Evolutionary conservation across 2,329 filamentous ascomycete genomes (phyloP).

Genomic region (Grosmannia serpens): DNA sequence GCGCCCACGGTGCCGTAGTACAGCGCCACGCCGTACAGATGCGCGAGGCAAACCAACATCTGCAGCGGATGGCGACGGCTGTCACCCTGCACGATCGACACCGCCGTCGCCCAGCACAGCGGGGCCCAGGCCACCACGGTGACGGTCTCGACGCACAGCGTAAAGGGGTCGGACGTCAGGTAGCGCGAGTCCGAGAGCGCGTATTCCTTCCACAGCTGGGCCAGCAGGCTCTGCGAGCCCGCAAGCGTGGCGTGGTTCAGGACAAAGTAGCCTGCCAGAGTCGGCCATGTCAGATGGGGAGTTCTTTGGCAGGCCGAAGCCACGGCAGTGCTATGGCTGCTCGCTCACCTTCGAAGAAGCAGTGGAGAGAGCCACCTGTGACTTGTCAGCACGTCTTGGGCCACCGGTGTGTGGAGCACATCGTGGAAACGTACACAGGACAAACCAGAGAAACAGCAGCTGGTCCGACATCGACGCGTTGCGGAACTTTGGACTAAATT

Average conservation of each 20-base stretch:
- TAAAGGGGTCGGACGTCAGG: constrained; percentile 68
- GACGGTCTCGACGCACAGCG: constrained; percentile 76
- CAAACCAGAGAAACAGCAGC: constrained; percentile 40
- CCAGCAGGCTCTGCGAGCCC: constrained; percentile 59
- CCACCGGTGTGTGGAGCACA: background rate
- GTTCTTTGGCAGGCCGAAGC: background rate
- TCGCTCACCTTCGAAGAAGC: constrained; percentile 62
- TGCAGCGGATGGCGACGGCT: constrained; percentile 38
- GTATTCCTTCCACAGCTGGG: constrained; percentile 91
- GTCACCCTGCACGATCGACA: constrained; percentile 26
- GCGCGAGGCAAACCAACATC: constrained; percentile 37
- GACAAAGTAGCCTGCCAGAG: constrained; percentile 57
- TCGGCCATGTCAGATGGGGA: background rate
- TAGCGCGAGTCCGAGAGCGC: constrained; percentile 79
- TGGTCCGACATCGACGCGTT: constrained; percentile 26
- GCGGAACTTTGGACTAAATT: constrained; percentile 9
- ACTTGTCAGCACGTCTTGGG: background rate
- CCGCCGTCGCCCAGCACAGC: constrained; percentile 38
- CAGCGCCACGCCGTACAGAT: constrained; percentile 49
- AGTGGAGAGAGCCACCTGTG: constrained; percentile 57
- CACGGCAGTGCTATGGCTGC: background rate
- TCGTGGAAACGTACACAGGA: constrained; percentile 32
- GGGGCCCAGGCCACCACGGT: constrained; percentile 57
- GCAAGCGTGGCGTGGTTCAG: constrained; percentile 55
- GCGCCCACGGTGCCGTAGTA: constrained; percentile 49